Percentiles rank a stretch among this genome's conserved stretches.
phyloP scores from a whole-genome alignment of 2,329 filamentous ascomycete species.

The Alternaria hordeiaustralica region DNA sequence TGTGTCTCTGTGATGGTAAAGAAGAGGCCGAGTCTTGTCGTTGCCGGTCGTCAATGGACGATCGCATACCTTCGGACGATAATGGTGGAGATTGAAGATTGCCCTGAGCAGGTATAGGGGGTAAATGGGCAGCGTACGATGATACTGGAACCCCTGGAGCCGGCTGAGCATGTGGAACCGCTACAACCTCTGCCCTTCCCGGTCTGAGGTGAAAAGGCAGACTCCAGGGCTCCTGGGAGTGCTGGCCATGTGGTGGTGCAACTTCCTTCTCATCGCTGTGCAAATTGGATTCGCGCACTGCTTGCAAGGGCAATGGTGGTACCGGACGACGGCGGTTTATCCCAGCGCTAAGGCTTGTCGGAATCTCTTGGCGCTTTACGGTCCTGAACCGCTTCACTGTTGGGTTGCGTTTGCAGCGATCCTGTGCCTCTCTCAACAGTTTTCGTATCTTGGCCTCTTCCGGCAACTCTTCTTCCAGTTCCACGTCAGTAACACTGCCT shows the following conservation, averaged over 20 bases:
- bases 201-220: slow-evolving; percentile 1
- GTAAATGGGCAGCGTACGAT: not conserved
- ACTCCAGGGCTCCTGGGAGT: slow-evolving; percentile 9
- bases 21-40: slow-evolving; percentile 2
- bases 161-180: not conserved
- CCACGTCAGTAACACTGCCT: slow-evolving; percentile 26
- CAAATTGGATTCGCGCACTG: not conserved
- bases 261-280: not conserved
- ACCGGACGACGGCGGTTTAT: not conserved
- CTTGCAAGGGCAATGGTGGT: not conserved
- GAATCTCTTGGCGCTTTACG: slow-evolving; percentile 14
- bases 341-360: slow-evolving; percentile 1
- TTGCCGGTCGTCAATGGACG: not conserved
- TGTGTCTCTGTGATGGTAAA: not conserved
- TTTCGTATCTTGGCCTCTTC: slow-evolving; percentile 31
- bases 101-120: not conserved
- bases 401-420: slow-evolving; percentile 28
- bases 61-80: not conserved
- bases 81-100: not conserved
- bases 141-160: not conserved
- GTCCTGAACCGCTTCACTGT: slow-evolving; percentile 27
- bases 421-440: slow-evolving; percentile 26
- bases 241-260: not conserved
- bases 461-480: slow-evolving; percentile 20
- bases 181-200: not conserved